phyloP scores from a whole-genome alignment of 2,329 filamentous ascomycete species.

The Botryotinia globosa region DNA sequence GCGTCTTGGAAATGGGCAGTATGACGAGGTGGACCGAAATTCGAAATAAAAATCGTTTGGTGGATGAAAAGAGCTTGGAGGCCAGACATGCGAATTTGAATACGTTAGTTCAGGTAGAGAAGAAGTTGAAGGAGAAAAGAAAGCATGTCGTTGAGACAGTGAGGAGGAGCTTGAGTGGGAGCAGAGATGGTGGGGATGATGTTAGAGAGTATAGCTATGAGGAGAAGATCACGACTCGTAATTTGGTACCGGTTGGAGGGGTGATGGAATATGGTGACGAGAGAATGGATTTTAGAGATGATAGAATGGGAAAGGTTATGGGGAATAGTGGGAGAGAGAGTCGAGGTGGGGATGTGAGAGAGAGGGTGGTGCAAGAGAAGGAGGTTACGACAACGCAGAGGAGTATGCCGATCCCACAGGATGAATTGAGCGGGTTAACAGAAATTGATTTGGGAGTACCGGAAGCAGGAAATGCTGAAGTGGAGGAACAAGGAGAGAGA shows the following conservation, averaged over 20 bases:
- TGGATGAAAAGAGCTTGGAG: slow-evolving; percentile 44
- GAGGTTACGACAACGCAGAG: slow-evolving; percentile 10
- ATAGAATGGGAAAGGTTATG: not conserved
- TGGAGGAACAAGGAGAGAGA: not conserved
- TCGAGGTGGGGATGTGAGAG: not conserved
- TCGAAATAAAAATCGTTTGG: slow-evolving; percentile 55
- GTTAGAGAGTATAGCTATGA: slow-evolving; percentile 25
- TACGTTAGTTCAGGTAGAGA: slow-evolving; percentile 29
- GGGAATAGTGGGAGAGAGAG: not conserved
- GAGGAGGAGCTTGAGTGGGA: slow-evolving; percentile 28
- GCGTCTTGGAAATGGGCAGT: slow-evolving; percentile 65
- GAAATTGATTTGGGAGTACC: slow-evolving; percentile 25
- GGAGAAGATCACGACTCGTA: slow-evolving; percentile 23
- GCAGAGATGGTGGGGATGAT: slow-evolving; percentile 24
- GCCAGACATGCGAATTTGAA: slow-evolving; percentile 37
- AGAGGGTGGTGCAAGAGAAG: not conserved
- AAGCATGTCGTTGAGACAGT: slow-evolving; percentile 26
- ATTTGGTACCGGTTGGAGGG: slow-evolving; percentile 22
- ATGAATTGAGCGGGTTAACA: slow-evolving; percentile 29
- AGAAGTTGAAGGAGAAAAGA: slow-evolving; percentile 30
- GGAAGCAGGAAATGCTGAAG: slow-evolving; percentile 25
- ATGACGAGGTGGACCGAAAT: slow-evolving; percentile 74
- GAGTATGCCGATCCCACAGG: slow-evolving; percentile 22
- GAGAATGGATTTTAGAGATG: slow-evolving; percentile 14
- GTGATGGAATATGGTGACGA: slow-evolving; percentile 19